Evolutionary conservation across 495 filamentous ascomycete genomes (phyloP).

Genomic region (Lophium mytilinum): DNA sequence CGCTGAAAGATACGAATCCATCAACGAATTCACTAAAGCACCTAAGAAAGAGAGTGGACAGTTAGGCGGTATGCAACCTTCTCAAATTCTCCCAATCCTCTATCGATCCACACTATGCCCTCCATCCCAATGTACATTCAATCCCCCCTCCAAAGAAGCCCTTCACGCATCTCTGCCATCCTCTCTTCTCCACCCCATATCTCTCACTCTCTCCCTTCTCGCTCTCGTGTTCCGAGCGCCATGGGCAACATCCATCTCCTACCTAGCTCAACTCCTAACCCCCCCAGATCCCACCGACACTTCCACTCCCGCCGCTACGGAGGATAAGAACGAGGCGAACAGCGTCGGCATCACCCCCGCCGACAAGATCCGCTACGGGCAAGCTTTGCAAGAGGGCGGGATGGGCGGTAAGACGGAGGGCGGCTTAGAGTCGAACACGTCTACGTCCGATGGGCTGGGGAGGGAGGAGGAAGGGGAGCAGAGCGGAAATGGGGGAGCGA

Average conservation of each 20-base stretch:
- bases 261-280: conserved; percentile 5
- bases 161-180: not conserved
- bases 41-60: conserved; percentile 52
- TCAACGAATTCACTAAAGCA: conserved; percentile 39
- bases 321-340: conserved; percentile 19
- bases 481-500: conserved; percentile 29
- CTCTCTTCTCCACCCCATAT: not conserved
- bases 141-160: not conserved
- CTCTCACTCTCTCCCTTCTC: no score
- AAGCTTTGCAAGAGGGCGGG: conserved; percentile 48
- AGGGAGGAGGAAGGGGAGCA: conserved; percentile 11
- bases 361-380: conserved; percentile 45
- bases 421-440: conserved; percentile 4
- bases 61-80: conserved; percentile 43
- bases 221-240: no score
- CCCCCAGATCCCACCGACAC: conserved; percentile 8
- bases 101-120: not conserved
- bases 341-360: conserved; percentile 35
- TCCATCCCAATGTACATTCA: not conserved
- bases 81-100: not conserved
- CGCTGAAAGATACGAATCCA: conserved; percentile 51
- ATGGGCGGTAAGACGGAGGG: conserved; percentile 36
- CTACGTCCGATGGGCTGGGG: conserved; percentile 7
- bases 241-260: no score
- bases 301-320: conserved; percentile 13